Base-by-base conservation (phyloP, 805 yeast genomes). In the Lachancea sp. region DNA sequence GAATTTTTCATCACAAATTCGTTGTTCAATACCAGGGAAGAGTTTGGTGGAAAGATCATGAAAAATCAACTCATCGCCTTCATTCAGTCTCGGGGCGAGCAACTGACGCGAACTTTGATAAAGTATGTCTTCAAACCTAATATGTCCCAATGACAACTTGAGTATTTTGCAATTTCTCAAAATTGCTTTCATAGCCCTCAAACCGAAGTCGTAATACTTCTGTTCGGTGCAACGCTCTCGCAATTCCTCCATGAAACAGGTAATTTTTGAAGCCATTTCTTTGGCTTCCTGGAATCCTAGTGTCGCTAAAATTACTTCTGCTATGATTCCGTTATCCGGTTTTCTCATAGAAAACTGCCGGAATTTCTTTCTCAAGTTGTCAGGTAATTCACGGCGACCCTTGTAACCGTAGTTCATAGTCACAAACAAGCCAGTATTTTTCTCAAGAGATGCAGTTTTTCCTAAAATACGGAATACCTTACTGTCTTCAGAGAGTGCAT, bases 381-480 rank as follows among this genome's bases (percentile, higher is more conserved):
- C 95, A 0, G 97, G 97, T 9, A 90, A 63, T 18, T 70, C 71
- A 3, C 85, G 74, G 57, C 97, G 75, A 0, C 97, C 97, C 9
- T 77, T 77, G 54, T 90, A 90, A 1, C 73, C 80, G 1, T 96
- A 97, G 54, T 90, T 90, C 83, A 88, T 82, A 0, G 97, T 90
- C 1, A 90, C 78, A 56, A 89, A 89, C 0, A 90, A 65, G 0
- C 94, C 95, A 0, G 84, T 70, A 20, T 72, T 70, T 2, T 61
- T 55, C 36, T 71, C 52, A 1, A 81, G 68, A 0, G 45, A 36
- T 1, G 73, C 43, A 2, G 49, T 41, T 36, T 63, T 68, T 1
- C 73, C 77, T 11, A 74, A 57, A 1, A 81, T 51, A 12, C 67
- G 68, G 8, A 76, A 60, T 0, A 30, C 30, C 0, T 19, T 13